These are phyloP conservation scores for Lipomyces orientalis DNA, from an alignment of 805 yeast species.

Conservation along the genomic window DNA sequence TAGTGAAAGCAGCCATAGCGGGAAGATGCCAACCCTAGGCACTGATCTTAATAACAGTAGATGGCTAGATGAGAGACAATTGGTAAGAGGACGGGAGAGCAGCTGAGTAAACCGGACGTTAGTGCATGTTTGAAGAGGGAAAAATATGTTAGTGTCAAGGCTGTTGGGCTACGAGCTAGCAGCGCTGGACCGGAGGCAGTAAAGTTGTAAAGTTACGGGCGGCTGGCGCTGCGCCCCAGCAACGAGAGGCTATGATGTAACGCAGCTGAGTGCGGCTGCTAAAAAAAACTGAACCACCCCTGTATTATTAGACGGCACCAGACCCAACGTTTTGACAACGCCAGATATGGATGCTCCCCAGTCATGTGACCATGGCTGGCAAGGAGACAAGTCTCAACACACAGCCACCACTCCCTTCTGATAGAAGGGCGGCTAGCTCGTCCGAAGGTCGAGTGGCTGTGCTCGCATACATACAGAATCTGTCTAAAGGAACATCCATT, in stretches of 20 bases:
- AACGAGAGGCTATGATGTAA: background rate
- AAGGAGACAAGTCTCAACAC: no score
- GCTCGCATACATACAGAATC: no score
- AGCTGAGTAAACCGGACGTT: background rate
- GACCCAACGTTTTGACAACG: no score
- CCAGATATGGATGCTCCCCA: no score
- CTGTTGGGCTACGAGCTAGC: background rate
- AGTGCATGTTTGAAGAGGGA: background rate
- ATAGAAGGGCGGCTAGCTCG: no score
- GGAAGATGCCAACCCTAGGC: background rate
- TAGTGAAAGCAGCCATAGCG: background rate
- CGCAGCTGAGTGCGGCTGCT: background rate
- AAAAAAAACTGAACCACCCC: background rate
- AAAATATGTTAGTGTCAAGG: background rate
- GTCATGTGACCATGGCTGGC: no score
- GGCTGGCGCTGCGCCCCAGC: background rate
- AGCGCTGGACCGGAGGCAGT: background rate
- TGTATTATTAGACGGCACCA: no score
- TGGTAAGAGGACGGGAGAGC: background rate
- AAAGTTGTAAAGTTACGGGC: no score
- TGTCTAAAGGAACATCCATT: no score
- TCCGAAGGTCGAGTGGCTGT: no score
- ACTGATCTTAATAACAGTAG: background rate
- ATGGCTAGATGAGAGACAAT: background rate
- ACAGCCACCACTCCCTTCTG: no score